phyloP scores from a whole-genome alignment of 2,329 filamentous ascomycete species.

The Leptodontidium sp. region DNA sequence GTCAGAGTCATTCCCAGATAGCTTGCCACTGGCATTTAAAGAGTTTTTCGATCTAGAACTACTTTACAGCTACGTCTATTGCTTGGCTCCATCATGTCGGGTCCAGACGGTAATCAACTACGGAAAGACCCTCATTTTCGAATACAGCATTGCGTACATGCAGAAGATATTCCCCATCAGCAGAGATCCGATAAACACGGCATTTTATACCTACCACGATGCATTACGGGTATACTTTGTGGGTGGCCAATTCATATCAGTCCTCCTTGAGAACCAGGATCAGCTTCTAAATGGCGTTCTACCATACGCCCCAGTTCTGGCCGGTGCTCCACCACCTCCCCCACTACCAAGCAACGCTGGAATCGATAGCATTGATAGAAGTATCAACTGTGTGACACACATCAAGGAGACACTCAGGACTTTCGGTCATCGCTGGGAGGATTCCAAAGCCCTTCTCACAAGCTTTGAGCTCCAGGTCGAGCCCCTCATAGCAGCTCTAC shows the following conservation, averaged over 20 bases:
- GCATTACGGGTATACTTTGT: conserved; percentile 84
- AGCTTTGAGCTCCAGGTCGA: conserved; percentile 56
- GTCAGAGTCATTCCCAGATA: conserved; percentile 77
- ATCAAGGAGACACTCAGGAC: conserved; percentile 61
- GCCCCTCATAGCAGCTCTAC: conserved; percentile 49
- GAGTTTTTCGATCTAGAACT: conserved; percentile 87
- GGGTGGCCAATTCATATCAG: conserved; percentile 68
- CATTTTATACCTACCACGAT: conserved; percentile 87
- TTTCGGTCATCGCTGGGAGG: conserved; percentile 68
- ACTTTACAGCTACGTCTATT: conserved; percentile 90
- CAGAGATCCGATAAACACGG: conserved; percentile 63
- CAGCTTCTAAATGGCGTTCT: conserved; percentile 57
- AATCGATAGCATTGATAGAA: conserved; percentile 62
- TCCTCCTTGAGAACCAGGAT: conserved; percentile 65
- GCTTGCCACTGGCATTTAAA: conserved; percentile 70
- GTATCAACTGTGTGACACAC: conserved; percentile 61
- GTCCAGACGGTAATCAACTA: conserved; percentile 78
- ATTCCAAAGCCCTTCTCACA: conserved; percentile 60
- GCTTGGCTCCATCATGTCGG: conserved; percentile 80
- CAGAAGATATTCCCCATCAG: conserved; percentile 75
- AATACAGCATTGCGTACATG: conserved; percentile 85
- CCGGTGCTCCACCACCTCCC: conserved; percentile 58
- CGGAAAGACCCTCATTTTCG: conserved; percentile 82
- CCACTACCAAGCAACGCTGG: conserved; percentile 54
- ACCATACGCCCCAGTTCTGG: conserved; percentile 41